Conservation (phyloP, 768 basidiomycete genomes). For the Boletus rubroflammeus region DNA sequence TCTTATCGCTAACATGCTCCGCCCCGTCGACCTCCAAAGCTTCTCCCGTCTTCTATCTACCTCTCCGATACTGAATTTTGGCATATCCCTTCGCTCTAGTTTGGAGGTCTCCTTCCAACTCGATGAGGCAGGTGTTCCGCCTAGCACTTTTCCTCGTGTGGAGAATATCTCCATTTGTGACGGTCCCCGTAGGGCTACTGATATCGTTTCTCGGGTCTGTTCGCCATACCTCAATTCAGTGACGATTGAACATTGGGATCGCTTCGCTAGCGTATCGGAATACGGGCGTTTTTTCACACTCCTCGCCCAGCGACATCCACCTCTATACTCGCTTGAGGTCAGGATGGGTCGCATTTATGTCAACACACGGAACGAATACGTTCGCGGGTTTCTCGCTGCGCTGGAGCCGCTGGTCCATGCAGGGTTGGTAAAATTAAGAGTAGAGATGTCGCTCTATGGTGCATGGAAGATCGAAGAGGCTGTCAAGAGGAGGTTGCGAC, state of each 20-base stretch:
- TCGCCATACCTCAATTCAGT: conserved; percentile 12
- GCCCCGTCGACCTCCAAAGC: conserved; percentile 2
- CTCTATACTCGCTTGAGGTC: conserved; percentile 3
- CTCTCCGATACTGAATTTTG: conserved; percentile 4
- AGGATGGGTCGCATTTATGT: neutral
- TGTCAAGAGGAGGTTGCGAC: conserved; percentile 3
- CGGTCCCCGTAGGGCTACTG: conserved; percentile 4
- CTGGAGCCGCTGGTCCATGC: conserved; percentile 4
- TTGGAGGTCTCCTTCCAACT: neutral
- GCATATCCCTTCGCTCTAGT: conserved; percentile 4
- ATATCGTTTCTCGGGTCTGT: conserved; percentile 4
- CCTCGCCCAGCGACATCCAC: neutral
- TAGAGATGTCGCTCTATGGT: conserved; percentile 7
- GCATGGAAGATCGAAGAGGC: conserved; percentile 7
- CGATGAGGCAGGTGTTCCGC: neutral
- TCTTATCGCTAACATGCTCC: conserved; percentile 7
- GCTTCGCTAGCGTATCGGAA: neutral
- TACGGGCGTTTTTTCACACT: conserved; percentile 2
- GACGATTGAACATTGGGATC: conserved; percentile 1
- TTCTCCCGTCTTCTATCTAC: conserved; percentile 7
- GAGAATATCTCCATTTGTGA: conserved; percentile 4
- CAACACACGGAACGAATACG: conserved; percentile 1
- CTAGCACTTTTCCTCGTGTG: conserved; percentile 1
- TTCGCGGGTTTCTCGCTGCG: neutral
- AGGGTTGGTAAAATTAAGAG: conserved; percentile 2